phyloP scores from a whole-genome alignment of 164 flowering plant species.

The Aristolochia fimbriata region DNA sequence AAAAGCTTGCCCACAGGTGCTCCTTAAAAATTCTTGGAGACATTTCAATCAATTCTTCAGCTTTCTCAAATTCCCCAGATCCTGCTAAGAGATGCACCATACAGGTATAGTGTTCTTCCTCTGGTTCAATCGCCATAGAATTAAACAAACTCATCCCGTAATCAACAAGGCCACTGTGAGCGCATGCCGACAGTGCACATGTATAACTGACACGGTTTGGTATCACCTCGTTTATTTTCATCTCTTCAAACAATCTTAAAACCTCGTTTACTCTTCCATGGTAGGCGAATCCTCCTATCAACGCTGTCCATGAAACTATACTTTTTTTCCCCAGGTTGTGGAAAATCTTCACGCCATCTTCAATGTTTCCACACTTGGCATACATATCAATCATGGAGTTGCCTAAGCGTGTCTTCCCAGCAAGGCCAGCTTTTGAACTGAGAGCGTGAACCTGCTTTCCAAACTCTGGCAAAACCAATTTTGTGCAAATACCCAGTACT shows the following conservation, averaged over 20 bases:
- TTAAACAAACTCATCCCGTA: constrained; percentile 10
- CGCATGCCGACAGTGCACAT: constrained; percentile 17
- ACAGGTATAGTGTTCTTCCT: constrained; percentile 11
- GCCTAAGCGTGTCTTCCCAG: constrained; percentile 3
- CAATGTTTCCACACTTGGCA: constrained; percentile 18
- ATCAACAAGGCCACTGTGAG: constrained; percentile 12
- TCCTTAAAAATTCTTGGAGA: constrained; percentile 4
- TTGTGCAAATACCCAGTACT: constrained; percentile 12
- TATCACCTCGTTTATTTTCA: constrained; percentile 13
- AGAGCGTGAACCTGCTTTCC: constrained; percentile 15
- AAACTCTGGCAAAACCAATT: constrained; percentile 13
- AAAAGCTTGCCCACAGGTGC: constrained; percentile 13
- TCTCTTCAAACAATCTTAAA: constrained; percentile 14
- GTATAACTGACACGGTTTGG: constrained; percentile 17
- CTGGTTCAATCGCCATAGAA: constrained; percentile 16
- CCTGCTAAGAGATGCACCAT: constrained; percentile 17
- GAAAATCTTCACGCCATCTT: constrained; percentile 14
- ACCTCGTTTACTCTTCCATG: constrained; percentile 18
- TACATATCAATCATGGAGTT: constrained; percentile 22
- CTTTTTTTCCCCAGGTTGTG: constrained; percentile 6
- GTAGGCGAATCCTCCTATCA: constrained; percentile 18
- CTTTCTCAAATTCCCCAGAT: constrained; percentile 14
- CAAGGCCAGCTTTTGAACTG: constrained; percentile 9
- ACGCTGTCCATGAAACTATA: constrained; percentile 17
- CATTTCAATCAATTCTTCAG: constrained; percentile 12